A percentile compares a stretch with the other conserved stretches of the same genome.
Evolutionary conservation across 23 red algal species (phyloP).

Genomic region (Gracilaria domingensis): DNA sequence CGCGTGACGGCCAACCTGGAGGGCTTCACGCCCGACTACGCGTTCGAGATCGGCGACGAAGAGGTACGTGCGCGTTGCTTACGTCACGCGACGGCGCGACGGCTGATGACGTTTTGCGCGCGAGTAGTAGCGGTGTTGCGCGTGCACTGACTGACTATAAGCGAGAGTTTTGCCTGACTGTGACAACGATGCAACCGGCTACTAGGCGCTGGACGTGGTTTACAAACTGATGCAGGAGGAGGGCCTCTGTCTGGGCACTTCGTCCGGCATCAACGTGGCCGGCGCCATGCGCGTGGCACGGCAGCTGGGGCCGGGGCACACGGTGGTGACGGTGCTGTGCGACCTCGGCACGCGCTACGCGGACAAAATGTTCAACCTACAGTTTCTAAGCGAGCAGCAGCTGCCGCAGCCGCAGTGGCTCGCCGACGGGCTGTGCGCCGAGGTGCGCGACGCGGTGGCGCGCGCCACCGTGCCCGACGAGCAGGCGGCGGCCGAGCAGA

Average conservation of each 20-base stretch:
- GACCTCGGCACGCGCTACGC: slow-evolving; percentile 75
- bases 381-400: slow-evolving; percentile 47
- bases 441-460: slow-evolving; percentile 36
- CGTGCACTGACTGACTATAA: too few species aligned
- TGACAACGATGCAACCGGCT: too few species aligned
- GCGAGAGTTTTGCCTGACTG: too few species aligned
- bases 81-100: neutral
- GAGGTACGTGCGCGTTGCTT: slow-evolving; percentile 44
- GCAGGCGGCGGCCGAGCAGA: slow-evolving; percentile 18
- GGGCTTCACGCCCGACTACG: slow-evolving; percentile 81
- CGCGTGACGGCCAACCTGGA: slow-evolving; percentile 80
- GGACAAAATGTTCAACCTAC: slow-evolving; percentile 76
- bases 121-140: too few species aligned
- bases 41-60: slow-evolving; percentile 73
- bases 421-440: neutral
- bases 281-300: slow-evolving; percentile 81
- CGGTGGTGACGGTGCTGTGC: slow-evolving; percentile 86
- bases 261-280: slow-evolving; percentile 86
- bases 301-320: slow-evolving; percentile 78
- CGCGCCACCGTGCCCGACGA: slow-evolving; percentile 35
- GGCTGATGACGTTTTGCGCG: too few species aligned
- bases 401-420: slow-evolving; percentile 70
- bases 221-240: slow-evolving; percentile 83
- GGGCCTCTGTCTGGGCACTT: slow-evolving; percentile 73
- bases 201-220: slow-evolving; percentile 70